Base-by-base conservation (phyloP, 371 early-diverging fungal species). In the Mortierella sp. region DNA sequence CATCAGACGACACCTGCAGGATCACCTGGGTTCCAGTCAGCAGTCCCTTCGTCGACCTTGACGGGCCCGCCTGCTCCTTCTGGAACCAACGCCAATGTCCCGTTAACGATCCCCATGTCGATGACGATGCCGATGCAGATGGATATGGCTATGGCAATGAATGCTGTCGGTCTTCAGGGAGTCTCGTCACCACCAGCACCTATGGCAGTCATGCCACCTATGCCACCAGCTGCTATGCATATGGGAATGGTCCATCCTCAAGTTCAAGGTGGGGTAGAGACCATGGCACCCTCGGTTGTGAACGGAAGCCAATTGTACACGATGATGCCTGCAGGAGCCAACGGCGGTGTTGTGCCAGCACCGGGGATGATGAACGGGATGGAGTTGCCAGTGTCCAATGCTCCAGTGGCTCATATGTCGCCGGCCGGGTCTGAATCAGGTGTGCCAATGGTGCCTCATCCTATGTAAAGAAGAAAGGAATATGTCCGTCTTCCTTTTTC, bases 111-210 rank as follows among this genome's bases (percentile, higher is more conserved):
- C 38, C 75, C 76, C 29, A 29, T 63, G 72, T 27, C 76, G 54
- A 76, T 83, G 71, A 7, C 58, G 44, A 77, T 79, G 76, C 60
- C 71, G 10, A 75, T 83, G 75, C 46, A 29, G 54, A 74, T 79
- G 79, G 49, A 51, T 11, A 65, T 80, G 72, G 38, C 51, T 18
- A 78, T 78, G 75, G 35, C 63, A 5, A 55, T 71, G 70, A 70
- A 70, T 60, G 49, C 71, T 12, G 54, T 76, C 21, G 43, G 44
- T 38, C 76, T 63, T 18, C 83, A 79, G 3, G 43, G 54, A 4
- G 72, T 76, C 8, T 70, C 79, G 14, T 75, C 80, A 3, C 83
- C 78, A 27, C 83, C 77, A 10, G 58, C 72, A 14, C 12, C 58
- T 4, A 21, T 77, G 48, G n/a, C 75, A 7, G 24, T 32, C 21